Percentiles rank a stretch among this genome's conserved stretches.
phyloP scores from a whole-genome alignment of 2,329 filamentous ascomycete species.

The Gnomoniopsis smithogilvyi region DNA sequence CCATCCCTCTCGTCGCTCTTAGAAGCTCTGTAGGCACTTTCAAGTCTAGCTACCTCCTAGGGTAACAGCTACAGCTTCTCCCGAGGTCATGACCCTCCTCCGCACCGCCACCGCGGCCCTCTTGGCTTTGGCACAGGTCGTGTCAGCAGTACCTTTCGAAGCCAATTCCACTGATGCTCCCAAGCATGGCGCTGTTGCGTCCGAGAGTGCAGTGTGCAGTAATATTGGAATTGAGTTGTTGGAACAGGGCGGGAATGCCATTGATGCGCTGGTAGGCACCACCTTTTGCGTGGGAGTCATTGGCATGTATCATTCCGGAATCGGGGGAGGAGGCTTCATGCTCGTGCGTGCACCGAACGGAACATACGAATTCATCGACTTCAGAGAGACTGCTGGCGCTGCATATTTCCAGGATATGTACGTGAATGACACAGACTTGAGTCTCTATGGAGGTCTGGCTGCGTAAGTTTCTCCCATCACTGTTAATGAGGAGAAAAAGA shows the following conservation, averaged over 20 bases:
- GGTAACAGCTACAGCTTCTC: no score
- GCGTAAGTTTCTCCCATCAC: conserved; percentile 48
- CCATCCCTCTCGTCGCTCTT: not conserved
- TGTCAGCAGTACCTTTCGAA: conserved; percentile 25
- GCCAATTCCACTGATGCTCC: conserved; percentile 10
- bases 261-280: conserved; percentile 63
- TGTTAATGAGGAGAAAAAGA: no score
- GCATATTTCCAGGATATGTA: conserved; percentile 82
- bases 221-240: conserved; percentile 55
- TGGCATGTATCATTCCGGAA: conserved; percentile 65
- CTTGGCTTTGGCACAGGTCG: conserved; percentile 28
- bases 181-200: conserved; percentile 56
- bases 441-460: conserved; percentile 68
- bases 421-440: conserved; percentile 60
- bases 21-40: not conserved
- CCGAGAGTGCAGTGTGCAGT: conserved; percentile 58
- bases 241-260: conserved; percentile 60
- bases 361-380: conserved; percentile 77
- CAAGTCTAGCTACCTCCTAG: not conserved
- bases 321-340: conserved; percentile 79
- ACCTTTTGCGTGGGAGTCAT: conserved; percentile 62
- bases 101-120: conserved; percentile 1
- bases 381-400: conserved; percentile 78
- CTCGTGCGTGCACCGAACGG: conserved; percentile 64
- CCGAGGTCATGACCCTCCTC: conserved; percentile 12